These are phyloP conservation scores for Debaryomyces psychrophilus DNA, from an alignment of 1,139 yeast genomes.

Conservation along the genomic window DNA sequence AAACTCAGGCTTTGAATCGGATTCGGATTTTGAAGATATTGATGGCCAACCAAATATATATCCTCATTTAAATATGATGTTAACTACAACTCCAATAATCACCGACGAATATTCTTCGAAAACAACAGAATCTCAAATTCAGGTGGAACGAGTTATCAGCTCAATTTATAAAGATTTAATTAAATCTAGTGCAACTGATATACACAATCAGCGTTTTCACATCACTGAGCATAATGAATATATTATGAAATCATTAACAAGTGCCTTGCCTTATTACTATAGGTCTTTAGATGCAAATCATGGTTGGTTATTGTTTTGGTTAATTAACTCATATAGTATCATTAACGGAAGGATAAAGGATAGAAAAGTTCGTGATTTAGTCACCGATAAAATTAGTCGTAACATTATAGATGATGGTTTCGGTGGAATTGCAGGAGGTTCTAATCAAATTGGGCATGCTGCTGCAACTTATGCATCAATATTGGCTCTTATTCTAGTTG, in stretches of 20 bases:
- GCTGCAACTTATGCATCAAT: conserved; percentile 86
- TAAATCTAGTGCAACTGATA: conserved; percentile 27
- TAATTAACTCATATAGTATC: conserved; percentile 51
- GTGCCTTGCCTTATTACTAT: conserved; percentile 52
- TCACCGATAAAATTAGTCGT: conserved; percentile 28
- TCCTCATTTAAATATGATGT: conserved; percentile 16
- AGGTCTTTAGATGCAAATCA: conserved; percentile 78
- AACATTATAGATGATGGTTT: conserved; percentile 34
- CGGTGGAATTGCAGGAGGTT: conserved; percentile 88
- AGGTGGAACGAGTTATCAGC: conserved; percentile 40
- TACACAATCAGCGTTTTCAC: conserved; percentile 21
- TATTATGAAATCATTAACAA: conserved; percentile 33
- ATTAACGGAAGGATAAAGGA: conserved; percentile 11
- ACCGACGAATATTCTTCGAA: conserved; percentile 28
- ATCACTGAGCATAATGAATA: conserved; percentile 23
- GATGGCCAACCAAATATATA: conserved; percentile 1
- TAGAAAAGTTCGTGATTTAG: conserved; percentile 17
- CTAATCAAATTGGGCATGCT: conserved; percentile 76
- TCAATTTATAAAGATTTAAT: conserved; percentile 30
- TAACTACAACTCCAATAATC: conserved; percentile 17
- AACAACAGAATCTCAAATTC: conserved; percentile 45
- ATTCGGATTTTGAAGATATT: conserved; percentile 12
- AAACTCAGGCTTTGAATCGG: conserved; percentile 15
- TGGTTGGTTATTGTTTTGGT: conserved; percentile 92
- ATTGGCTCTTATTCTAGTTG: conserved; percentile 59